A percentile compares a stretch with the other conserved stretches of the same genome.
phyloP scores from a whole-genome alignment of 1,284 basidiomycete genomes.

The Malassezia psittaci region DNA sequence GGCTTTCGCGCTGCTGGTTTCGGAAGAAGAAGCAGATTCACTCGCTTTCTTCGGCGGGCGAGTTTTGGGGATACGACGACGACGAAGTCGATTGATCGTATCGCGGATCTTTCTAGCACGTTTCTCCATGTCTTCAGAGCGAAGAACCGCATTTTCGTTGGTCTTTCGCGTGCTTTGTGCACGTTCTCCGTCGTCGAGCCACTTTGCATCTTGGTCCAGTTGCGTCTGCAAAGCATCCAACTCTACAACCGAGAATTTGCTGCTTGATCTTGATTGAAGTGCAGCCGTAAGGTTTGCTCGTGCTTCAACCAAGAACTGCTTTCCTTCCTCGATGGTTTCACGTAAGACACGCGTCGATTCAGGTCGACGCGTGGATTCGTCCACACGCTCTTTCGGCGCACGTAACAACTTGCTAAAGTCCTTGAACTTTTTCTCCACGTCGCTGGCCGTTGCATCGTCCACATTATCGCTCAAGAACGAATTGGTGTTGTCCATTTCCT shows the following conservation, averaged over 20 bases:
- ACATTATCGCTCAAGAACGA: slow-evolving; percentile 75
- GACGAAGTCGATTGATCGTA: slow-evolving; percentile 34
- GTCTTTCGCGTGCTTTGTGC: slow-evolving; percentile 29
- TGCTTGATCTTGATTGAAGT: slow-evolving; percentile 50
- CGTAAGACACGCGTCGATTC: slow-evolving; percentile 59
- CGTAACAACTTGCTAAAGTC: slow-evolving; percentile 71
- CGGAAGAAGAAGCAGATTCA: not conserved
- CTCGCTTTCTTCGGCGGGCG: slow-evolving; percentile 26
- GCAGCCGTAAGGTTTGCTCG: slow-evolving; percentile 55
- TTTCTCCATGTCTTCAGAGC: slow-evolving; percentile 38
- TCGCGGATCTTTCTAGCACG: slow-evolving; percentile 36
- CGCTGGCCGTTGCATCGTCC: slow-evolving; percentile 60
- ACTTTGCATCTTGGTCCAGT: slow-evolving; percentile 34
- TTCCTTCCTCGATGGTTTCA: slow-evolving; percentile 56
- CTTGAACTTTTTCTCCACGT: slow-evolving; percentile 46
- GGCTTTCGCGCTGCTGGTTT: not conserved
- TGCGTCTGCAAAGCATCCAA: slow-evolving; percentile 33
- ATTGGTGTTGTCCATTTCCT: slow-evolving; percentile 62
- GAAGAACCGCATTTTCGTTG: slow-evolving; percentile 40
- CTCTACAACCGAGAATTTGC: slow-evolving; percentile 44
- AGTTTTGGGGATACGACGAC: slow-evolving; percentile 40
- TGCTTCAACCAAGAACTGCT: slow-evolving; percentile 71
- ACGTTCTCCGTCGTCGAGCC: slow-evolving; percentile 37
- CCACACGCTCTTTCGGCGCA: slow-evolving; percentile 72
- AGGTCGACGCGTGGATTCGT: slow-evolving; percentile 66